These are phyloP conservation scores for Ophiostoma piceae DNA, from an alignment of 2,329 filamentous ascomycete species.

Conservation along the genomic window DNA sequence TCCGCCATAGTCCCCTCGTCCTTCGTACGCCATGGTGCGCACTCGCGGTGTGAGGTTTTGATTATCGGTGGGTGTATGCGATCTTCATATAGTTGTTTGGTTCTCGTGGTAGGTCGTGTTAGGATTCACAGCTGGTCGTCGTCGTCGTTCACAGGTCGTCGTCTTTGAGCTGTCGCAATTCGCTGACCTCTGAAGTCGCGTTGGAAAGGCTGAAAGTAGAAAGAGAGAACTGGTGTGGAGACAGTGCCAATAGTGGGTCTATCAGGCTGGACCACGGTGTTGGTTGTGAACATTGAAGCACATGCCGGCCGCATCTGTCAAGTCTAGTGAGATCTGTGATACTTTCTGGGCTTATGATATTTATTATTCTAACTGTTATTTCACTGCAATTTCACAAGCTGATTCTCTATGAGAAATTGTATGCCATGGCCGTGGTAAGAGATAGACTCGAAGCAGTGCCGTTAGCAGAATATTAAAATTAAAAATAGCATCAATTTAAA, in stretches of 20 bases:
- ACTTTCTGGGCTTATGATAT: no score
- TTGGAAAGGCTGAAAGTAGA: neutral
- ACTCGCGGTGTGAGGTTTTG: conserved; percentile 16
- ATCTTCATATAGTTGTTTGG: neutral
- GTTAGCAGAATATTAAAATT: neutral
- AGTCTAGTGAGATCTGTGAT: neutral
- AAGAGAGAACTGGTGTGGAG: conserved; percentile 3
- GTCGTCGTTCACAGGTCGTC: neutral
- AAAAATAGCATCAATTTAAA: neutral
- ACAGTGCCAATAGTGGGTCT: neutral
- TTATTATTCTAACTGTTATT: no score
- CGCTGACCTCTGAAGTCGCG: neutral
- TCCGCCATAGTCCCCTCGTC: conserved; percentile 26
- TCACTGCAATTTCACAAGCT: no score
- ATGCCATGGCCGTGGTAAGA: neutral
- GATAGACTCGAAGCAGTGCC: neutral
- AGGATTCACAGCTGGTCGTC: neutral
- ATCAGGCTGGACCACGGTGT: neutral
- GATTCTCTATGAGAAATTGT: no score
- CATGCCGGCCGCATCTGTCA: neutral
- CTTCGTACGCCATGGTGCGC: conserved; percentile 29
- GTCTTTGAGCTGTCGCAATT: neutral
- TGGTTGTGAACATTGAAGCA: neutral
- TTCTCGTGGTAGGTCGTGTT: no score
- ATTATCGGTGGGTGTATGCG: neutral